Evolutionary conservation across 768 basidiomycete genomes (phyloP), one percentile per base, ranked within the genome.

Genomic region (Pulveroboletus sp.): DNA sequence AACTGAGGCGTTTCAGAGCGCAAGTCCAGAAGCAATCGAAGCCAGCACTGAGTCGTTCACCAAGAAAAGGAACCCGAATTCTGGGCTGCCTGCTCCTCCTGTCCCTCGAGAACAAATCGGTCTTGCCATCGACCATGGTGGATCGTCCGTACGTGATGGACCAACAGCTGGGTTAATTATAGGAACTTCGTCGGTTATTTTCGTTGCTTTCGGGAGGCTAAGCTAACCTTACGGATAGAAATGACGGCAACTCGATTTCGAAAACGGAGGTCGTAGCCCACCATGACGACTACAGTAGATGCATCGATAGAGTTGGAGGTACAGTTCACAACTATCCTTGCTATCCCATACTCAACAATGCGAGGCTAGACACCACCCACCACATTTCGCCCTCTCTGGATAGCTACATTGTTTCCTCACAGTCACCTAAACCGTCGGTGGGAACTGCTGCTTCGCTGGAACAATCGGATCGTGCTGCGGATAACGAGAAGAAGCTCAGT

Each of bases 171-270:
- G 17, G 1, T 10, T 7, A 14, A 31, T 26, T 6, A 3, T 22
- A 16, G 20, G 3, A 19, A 20, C 19, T 10, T 17, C 14, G 58
- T 60, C 10, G 9, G 58, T 49, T 30, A 30, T 17, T 24, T 35
- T 45, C 12, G 17, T 39, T 45, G 27, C 9, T 13, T 4, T 7
- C 14, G 7, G 19, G 13, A 38, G 12, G 7, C 9, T 16, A 13
- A 20, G n/a, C 27, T 60, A 12, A 60, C 31, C 6, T 27, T 7
- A 1, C 11, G 16, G 5, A 19, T 24, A 53, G 55, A 19, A 30
- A 38, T 7, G 32, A 47, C 8, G 4, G 12, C n/a, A 36, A 27
- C 13, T 16, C 42, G 6, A 38, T 13, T 6, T 41, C 43, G 5
- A 43, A 19, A 9, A 7, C 3, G 12, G 23, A 39, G 11, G 39